Evolutionary conservation across 2,329 filamentous ascomycete species (phyloP), one percentile per base, ranked within the genome.

Genomic region (Diaporthe vexans): DNA sequence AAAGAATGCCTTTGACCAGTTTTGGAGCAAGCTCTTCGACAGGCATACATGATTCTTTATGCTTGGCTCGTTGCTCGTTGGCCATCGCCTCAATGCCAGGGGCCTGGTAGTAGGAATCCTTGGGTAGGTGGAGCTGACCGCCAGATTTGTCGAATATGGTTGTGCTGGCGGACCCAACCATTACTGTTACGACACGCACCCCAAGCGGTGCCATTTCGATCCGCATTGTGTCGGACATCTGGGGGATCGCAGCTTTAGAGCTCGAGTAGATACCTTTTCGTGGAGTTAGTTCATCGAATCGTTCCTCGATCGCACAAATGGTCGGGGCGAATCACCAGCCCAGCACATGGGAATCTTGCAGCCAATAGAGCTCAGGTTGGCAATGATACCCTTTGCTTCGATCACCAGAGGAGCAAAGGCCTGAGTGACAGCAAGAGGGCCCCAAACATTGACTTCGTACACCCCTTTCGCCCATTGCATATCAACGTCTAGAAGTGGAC

Each of bases 311-410:
- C 11, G 7, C 52, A 13, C 52, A 24, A 10, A 4, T 4, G 10
- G 11, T 24, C 33, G 58, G 35, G 15, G 1, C 1, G 35, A 24
- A 7, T 1, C 46, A 61, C 58, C 72, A 15, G 65, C 72, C 72
- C 72, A 74, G 29, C 65, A 71, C 72, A 61, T 61, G 3, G 58
- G 58, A 15, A 65, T 54, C 29, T 46, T 70, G 35, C 46, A 9
- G 26, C 54, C 65, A 4, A 74, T 51, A 3, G 72, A 74, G 72
- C 56, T 74, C 17, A 71, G 26, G 21, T 74, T 74, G 24, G 65
- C 65, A 56, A 71, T 57, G 5, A 71, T 54, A 2, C 72, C 72
- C 37, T 74, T 65, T 5, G 56, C 37, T 40, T 71, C 33, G 35
- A 74, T 29, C 11, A 65, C 48, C 15, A 74, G 73, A 0, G 73